Conservation (phyloP, 495 filamentous ascomycete genomes). For the Bacidia rubella region DNA sequence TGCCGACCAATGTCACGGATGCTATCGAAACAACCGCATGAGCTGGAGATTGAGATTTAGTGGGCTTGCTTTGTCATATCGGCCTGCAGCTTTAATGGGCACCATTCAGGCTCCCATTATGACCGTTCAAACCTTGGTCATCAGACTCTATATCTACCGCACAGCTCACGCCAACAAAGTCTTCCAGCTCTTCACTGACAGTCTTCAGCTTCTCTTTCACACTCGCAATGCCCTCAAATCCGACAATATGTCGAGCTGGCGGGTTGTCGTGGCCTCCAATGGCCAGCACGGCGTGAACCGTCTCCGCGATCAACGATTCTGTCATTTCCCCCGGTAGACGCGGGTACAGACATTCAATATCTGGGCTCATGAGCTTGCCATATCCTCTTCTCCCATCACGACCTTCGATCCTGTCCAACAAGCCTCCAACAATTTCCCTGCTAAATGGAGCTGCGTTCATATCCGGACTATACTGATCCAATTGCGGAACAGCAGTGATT, state of each 20-base stretch:
- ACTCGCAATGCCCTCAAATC: conserved; percentile 72
- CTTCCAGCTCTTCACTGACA: conserved; percentile 87
- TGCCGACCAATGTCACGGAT: too few species aligned
- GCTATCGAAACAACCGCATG: neutral
- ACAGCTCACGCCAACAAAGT: conserved; percentile 81
- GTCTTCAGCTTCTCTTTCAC: conserved; percentile 97
- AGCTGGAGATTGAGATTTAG: too few species aligned
- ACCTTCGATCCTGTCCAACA: conserved; percentile 43
- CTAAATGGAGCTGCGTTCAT: conserved; percentile 68
- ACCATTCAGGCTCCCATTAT: neutral
- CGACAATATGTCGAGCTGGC: conserved; percentile 85
- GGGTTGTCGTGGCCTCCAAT: conserved; percentile 95
- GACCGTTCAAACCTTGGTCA: conserved; percentile 9
- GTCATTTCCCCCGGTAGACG: conserved; percentile 50
- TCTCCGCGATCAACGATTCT: conserved; percentile 64
- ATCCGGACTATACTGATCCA: conserved; percentile 57
- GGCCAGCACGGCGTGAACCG: conserved; percentile 79
- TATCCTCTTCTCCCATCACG: conserved; percentile 17
- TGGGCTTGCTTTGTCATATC: too few species aligned
- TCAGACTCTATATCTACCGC: conserved; percentile 63
- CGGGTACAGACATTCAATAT: conserved; percentile 59
- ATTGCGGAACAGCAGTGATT: conserved; percentile 64
- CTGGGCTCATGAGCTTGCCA: conserved; percentile 20
- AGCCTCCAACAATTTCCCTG: conserved; percentile 63
- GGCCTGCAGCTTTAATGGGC: neutral